phyloP scores from a whole-genome alignment of 176 grass and related monocot genomes.

The Cenchrus fungigraminus region DNA sequence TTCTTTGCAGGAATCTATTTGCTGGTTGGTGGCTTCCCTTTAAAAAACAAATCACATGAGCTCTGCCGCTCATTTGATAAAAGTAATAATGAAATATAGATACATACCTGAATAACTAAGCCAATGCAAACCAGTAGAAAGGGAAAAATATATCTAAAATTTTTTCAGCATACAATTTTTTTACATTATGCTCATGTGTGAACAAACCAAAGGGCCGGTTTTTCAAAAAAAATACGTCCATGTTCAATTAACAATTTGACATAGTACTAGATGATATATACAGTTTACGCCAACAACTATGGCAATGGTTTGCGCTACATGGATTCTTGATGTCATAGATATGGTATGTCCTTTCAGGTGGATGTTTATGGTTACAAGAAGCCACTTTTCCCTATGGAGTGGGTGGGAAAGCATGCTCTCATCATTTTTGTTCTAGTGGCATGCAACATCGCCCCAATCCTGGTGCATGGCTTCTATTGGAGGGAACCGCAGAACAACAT shows the following conservation, averaged over 20 bases:
- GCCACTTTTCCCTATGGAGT: slow-evolving; percentile 55
- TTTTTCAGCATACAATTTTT: neutral
- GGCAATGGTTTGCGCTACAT: neutral
- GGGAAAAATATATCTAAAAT: neutral
- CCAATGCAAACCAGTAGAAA: neutral
- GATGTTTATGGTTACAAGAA: slow-evolving; percentile 72
- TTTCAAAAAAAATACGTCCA: neutral
- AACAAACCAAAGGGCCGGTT: neutral
- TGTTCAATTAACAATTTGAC: too few species aligned
- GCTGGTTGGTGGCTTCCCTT: slow-evolving; percentile 52
- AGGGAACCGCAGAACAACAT: slow-evolving; percentile 58
- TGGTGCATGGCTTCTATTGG: slow-evolving; percentile 79
- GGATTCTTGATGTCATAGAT: neutral
- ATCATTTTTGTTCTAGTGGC: slow-evolving; percentile 73
- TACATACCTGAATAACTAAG: neutral
- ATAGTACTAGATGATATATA: too few species aligned
- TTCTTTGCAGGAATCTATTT: slow-evolving; percentile 68
- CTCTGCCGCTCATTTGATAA: neutral
- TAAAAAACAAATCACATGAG: neutral
- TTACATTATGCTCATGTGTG: neutral
- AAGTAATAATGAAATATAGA: too few species aligned
- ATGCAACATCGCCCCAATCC: slow-evolving; percentile 68
- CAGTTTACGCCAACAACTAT: too few species aligned
- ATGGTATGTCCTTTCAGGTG: slow-evolving; percentile 46
- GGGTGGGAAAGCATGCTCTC: slow-evolving; percentile 77